Conservation (phyloP, 371 early-diverging fungal genomes). For the Gilbertella persicaria region DNA sequence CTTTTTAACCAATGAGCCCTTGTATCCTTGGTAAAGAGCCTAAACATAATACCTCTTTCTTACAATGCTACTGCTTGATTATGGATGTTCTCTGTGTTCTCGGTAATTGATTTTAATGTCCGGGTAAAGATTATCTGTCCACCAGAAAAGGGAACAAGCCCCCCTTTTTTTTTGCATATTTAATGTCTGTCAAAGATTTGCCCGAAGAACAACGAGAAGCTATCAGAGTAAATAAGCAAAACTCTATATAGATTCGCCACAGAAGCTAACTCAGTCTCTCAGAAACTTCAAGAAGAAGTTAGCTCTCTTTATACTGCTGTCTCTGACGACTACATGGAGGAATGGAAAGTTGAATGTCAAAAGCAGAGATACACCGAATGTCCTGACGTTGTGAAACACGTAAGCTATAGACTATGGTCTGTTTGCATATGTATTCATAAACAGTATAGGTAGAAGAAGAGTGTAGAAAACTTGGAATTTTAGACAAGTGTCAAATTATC, state of each 20-base stretch:
- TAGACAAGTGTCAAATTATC: slow-evolving; percentile 45
- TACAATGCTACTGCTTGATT: too few relatives aligned
- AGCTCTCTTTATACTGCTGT: slow-evolving; percentile 21
- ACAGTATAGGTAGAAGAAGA: slow-evolving; percentile 33
- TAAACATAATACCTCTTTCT: too few relatives aligned
- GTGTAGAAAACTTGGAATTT: slow-evolving; percentile 26
- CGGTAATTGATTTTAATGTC: too few relatives aligned
- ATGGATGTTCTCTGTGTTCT: too few relatives aligned
- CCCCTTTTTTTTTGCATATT: not conserved
- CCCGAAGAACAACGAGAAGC: slow-evolving; percentile 12
- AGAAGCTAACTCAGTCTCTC: not conserved
- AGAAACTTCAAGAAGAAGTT: slow-evolving; percentile 27
- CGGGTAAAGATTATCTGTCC: too few relatives aligned
- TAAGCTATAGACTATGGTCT: not conserved
- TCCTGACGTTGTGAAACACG: slow-evolving; percentile 23
- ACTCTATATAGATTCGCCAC: not conserved
- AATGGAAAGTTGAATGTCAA: slow-evolving; percentile 23
- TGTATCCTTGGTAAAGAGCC: too few relatives aligned
- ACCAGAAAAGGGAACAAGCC: too few relatives aligned
- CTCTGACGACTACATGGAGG: slow-evolving; percentile 20
- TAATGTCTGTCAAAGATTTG: slow-evolving; percentile 19
- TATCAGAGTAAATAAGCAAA: slow-evolving; percentile 10
- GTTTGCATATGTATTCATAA: not conserved
- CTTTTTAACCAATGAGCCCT: too few relatives aligned
- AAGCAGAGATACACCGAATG: slow-evolving; percentile 15